Percentiles rank a stretch among this genome's conserved stretches.
phyloP scores from a whole-genome alignment of 1,284 basidiomycete genomes.

The Naganishia sp. region DNA sequence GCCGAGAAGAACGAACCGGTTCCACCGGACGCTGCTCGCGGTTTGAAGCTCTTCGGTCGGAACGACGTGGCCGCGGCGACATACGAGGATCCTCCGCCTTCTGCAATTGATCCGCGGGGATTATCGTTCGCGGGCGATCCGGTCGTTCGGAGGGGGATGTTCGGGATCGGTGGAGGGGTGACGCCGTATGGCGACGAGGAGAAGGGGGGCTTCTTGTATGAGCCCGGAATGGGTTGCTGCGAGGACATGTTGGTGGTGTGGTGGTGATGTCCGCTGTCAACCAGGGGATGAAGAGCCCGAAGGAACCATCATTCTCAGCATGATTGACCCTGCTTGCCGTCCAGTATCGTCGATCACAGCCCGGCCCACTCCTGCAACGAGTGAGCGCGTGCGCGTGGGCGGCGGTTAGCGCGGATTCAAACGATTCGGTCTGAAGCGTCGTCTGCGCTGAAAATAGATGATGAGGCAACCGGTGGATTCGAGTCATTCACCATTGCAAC shows the following conservation, averaged over 20 bases:
- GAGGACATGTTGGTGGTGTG: slow-evolving; percentile 9
- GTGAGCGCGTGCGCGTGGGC: too few species aligned
- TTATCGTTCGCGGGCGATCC: slow-evolving; percentile 29
- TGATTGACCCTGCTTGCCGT: too few species aligned
- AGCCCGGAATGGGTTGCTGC: slow-evolving; percentile 13
- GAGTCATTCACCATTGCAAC: too few species aligned
- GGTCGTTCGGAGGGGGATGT: slow-evolving; percentile 39
- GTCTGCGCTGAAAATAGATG: too few species aligned
- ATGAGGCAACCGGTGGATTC: too few species aligned
- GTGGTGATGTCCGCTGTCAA: too few species aligned
- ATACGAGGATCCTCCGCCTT: slow-evolving; percentile 19
- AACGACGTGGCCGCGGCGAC: slow-evolving; percentile 31
- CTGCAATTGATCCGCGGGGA: slow-evolving; percentile 8
- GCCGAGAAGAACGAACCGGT: slow-evolving; percentile 5
- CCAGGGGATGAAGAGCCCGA: too few species aligned
- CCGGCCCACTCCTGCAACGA: too few species aligned
- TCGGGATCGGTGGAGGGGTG: slow-evolving; percentile 37
- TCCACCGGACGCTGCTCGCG: slow-evolving; percentile 2
- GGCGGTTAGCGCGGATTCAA: too few species aligned
- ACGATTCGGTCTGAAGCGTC: too few species aligned
- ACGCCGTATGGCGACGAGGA: slow-evolving; percentile 30
- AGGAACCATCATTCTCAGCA: too few species aligned
- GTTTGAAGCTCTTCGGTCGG: slow-evolving; percentile 23
- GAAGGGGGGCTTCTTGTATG: slow-evolving; percentile 26
- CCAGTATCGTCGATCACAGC: too few species aligned